A percentile compares a stretch with the other conserved stretches of the same genome.
Evolutionary conservation across 495 filamentous ascomycete genomes (phyloP).

Genomic region (Penicillium nucicola): DNA sequence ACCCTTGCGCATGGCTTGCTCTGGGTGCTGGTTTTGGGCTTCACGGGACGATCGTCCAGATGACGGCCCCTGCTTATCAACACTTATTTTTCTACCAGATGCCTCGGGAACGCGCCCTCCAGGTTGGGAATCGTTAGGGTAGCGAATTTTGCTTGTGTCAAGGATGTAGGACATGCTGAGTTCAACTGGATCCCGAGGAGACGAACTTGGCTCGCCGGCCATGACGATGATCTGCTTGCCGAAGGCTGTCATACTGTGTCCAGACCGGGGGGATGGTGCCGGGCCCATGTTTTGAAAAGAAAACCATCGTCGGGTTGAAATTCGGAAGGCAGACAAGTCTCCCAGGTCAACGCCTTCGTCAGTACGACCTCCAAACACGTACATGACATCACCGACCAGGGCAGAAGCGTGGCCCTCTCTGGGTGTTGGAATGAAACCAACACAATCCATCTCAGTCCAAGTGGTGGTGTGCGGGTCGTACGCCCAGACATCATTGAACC

Average conservation of each 20-base stretch:
- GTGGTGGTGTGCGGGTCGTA: conserved; percentile 79
- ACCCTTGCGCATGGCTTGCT: conserved; percentile 47
- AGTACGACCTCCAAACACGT: conserved; percentile 96
- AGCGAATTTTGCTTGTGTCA: conserved; percentile 93
- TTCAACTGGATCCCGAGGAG: conserved; percentile 73
- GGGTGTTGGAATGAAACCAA: conserved; percentile 90
- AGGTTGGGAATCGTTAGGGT: conserved; percentile 71
- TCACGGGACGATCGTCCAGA: conserved; percentile 58
- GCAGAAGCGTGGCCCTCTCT: conserved; percentile 94
- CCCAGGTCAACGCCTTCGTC: conserved; percentile 89
- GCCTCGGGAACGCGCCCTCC: conserved; percentile 31
- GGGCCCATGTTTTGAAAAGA: conserved; percentile 99
- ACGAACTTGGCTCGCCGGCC: conserved; percentile 90
- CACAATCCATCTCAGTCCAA: conserved; percentile 90
- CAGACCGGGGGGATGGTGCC: conserved; percentile 87
- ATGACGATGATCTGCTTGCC: conserved; percentile 89
- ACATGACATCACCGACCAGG: conserved; percentile 96
- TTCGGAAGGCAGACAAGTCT: conserved; percentile 93
- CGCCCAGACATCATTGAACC: conserved; percentile 99
- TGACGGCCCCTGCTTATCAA: conserved; percentile 31
- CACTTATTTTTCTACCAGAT: conserved; percentile 35
- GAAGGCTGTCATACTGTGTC: conserved; percentile 95
- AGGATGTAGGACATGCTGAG: conserved; percentile 87
- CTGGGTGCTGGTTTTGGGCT: conserved; percentile 54
- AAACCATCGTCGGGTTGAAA: conserved; percentile 90